Percentiles rank a stretch among this genome's conserved stretches.
Evolutionary conservation across 2,329 filamentous ascomycete genomes (phyloP).

Genomic region (Didymella glomerata): DNA sequence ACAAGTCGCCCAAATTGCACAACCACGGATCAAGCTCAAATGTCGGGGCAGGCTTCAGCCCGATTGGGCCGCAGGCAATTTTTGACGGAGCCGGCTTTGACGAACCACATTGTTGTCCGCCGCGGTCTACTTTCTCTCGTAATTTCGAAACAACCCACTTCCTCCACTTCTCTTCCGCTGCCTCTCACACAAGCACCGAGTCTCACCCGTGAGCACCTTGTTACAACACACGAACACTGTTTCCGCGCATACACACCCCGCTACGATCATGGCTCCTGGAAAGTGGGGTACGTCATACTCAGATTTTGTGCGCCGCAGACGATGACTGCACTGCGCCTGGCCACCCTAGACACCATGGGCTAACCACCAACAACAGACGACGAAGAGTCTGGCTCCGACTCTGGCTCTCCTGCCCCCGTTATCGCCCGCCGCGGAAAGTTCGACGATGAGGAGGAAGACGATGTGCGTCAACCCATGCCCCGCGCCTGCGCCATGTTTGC

Average conservation of each 20-base stretch:
- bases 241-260: conserved; percentile 22
- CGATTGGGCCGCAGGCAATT: conserved; percentile 46
- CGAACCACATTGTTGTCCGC: conserved; percentile 40
- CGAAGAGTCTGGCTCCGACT: conserved; percentile 65
- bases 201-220: conserved; percentile 8
- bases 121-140: conserved; percentile 29
- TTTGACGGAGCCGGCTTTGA: conserved; percentile 35
- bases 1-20: background rate
- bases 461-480: conserved; percentile 64
- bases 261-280: conserved; percentile 49
- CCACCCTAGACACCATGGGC: conserved; percentile 15
- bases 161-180: conserved; percentile 21
- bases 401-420: conserved; percentile 57
- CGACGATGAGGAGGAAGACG: conserved; percentile 89
- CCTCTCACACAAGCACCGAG: conserved; percentile 11
- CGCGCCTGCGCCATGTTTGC: conserved; percentile 28
- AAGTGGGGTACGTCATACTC: conserved; percentile 55
- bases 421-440: conserved; percentile 72
- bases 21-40: conserved; percentile 8
- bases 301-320: conserved; percentile 19
- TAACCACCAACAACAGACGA: conserved; percentile 54
- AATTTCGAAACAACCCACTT: conserved; percentile 25
- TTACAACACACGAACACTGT: background rate
- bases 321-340: conserved; percentile 28
- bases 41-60: conserved; percentile 2